Base-by-base conservation (phyloP, 2,329 filamentous ascomycete species). In the Talaromyces sp. region DNA sequence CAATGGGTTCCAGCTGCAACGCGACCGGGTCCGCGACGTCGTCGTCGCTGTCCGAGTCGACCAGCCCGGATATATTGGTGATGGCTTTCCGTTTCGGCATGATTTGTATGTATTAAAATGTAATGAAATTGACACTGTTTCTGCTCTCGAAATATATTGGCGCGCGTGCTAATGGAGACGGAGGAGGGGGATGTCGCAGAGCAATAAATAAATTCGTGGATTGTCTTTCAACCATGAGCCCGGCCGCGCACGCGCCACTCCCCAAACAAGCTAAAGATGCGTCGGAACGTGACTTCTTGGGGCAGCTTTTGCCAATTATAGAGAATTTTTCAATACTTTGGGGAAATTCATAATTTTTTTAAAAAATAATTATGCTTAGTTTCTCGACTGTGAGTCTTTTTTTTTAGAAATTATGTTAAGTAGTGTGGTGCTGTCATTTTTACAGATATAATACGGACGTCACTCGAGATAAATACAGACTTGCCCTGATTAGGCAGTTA, bases 21-120 rank as follows among this genome's bases (percentile, higher is more conserved):
- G 69, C 70, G 59, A 69, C 67, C 57, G 71, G 70, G 41, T 51
- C 61, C 51, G 67, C 67, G 8, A n/a, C 54, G 12, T 73, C 64
- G 57, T 78, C 75, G 38, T 79, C 76, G 63, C 73, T 72, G 43
- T 83, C 80, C 14, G 79, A 80, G 54, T 78, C 79, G 10, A 81
- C 66, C 24, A 82, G 65, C 10, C 74, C 75, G 35, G 80, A 79
- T 17, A 82, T 64, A 58, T 76, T 77, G 35, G 76, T 68, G 14
- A 71, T 63, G 8, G 71, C 73, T 62, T 79, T 79, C 52, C 74
- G 66, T 64, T 77, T 77, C 10, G 75, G 72, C 74, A 77, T 77
- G 3, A 21, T 61, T 48, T 7, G 10, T 53, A 12, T 10, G 3
- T 24, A 12, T 26, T 46, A 46, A 38, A 50, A 24, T 50, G 29